Evolutionary conservation across 192 early-diverging fungal genomes (phyloP).

Genomic region (Coemansia sp.): DNA sequence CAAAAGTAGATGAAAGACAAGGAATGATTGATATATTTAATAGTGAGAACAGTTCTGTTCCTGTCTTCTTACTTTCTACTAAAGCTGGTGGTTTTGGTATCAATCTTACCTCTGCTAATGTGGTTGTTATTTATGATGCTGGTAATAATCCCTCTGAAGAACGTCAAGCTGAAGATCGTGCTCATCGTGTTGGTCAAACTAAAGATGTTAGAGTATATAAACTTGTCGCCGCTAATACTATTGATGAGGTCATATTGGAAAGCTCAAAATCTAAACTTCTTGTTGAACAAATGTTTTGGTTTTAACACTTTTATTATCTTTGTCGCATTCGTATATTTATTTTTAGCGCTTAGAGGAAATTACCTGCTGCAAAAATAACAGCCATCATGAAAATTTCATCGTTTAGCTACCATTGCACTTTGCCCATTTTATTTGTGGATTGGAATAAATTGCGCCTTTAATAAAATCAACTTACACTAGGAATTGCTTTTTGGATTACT

Average conservation of each 20-base stretch:
- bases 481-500: no score
- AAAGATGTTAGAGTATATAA: conserved; percentile 75
- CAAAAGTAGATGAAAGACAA: conserved; percentile 69
- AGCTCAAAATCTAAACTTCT: conserved; percentile 38
- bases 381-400: no score
- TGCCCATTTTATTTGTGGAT: no score
- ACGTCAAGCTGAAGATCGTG: conserved; percentile 82
- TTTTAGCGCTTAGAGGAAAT: no score
- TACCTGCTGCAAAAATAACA: no score
- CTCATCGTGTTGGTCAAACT: conserved; percentile 83
- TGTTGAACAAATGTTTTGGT: conserved; percentile 52
- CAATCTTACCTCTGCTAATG: conserved; percentile 74
- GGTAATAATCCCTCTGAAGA: conserved; percentile 91
- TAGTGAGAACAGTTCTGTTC: conserved; percentile 38
- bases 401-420: no score
- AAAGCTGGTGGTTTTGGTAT: conserved; percentile 82
- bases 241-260: conserved; percentile 61
- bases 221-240: conserved; percentile 63
- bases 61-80: conserved; percentile 73
- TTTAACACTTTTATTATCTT: conserved; percentile 19
- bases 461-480: no score
- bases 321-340: no score
- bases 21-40: conserved; percentile 80
- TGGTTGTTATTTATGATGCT: conserved; percentile 72
- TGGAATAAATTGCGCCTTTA: no score